A percentile compares a stretch with the other conserved stretches of the same genome.
These are phyloP conservation scores for Endotrypanum monterogeii DNA, from an alignment of 208 protist species.

Conservation along the genomic window DNA sequence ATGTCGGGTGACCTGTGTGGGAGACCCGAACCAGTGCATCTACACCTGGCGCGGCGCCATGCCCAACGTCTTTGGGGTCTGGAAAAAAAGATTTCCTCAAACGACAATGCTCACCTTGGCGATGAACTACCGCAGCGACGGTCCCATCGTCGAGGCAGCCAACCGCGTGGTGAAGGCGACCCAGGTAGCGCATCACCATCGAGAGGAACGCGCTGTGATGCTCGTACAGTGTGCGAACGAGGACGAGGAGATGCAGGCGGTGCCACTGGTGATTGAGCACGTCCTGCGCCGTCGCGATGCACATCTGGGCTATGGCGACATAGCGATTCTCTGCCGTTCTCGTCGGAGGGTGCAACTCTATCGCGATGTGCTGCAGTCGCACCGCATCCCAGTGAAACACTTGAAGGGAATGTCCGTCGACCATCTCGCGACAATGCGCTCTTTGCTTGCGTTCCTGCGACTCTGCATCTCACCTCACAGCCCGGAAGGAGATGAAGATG, in stretches of 20 bases:
- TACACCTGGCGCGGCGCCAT: conserved; percentile 88
- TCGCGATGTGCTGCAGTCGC: conserved; percentile 35
- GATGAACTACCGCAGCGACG: conserved; percentile 87
- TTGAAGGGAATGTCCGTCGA: conserved; percentile 38
- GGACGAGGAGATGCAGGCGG: conserved; percentile 42
- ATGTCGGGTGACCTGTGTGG: conserved; percentile 87
- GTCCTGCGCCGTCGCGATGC: conserved; percentile 42
- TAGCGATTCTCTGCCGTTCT: conserved; percentile 86
- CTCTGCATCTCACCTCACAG: conserved; percentile 56
- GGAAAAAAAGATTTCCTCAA: conserved; percentile 78
- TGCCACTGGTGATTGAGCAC: conserved; percentile 51
- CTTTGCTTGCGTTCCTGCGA: conserved; percentile 63
- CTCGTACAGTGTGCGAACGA: conserved; percentile 43
- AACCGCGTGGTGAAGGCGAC: conserved; percentile 54
- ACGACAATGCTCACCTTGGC: conserved; percentile 43
- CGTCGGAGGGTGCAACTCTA: conserved; percentile 44
- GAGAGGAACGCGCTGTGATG: conserved; percentile 34
- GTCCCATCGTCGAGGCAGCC: conserved; percentile 61
- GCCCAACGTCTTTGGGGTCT: conserved; percentile 60
- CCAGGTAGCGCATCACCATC: conserved; percentile 48
- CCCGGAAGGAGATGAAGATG: conserved; percentile 44
- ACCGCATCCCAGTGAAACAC: conserved; percentile 58
- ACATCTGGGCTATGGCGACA: conserved; percentile 51
- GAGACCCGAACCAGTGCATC: conserved; percentile 91
- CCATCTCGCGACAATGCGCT: conserved; percentile 37